Percentiles rank a stretch among this genome's conserved stretches.
Conservation (phyloP, 73 alveolate species). For the Tetrahymena thermophila region DNA sequence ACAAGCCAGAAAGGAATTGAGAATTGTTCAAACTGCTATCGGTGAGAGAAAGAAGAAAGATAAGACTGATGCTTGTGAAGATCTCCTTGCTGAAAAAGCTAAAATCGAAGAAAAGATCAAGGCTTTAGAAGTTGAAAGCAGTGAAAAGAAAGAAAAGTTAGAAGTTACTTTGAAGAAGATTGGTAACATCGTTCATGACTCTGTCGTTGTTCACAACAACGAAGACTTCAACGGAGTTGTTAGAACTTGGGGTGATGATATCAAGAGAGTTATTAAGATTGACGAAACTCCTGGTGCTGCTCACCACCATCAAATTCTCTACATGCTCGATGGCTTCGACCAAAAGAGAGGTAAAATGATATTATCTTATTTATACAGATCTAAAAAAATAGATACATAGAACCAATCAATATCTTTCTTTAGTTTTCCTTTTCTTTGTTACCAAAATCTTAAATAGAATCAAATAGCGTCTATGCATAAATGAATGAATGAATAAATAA, state of each 20-base stretch:
- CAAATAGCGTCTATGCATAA: background rate
- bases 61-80: conserved; percentile 33
- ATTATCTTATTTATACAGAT: background rate
- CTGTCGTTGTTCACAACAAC: conserved; percentile 86
- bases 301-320: conserved; percentile 89
- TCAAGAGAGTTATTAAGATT: conserved; percentile 40
- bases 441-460: too few species aligned
- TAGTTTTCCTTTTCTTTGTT: background rate
- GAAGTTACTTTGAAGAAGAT: conserved; percentile 38
- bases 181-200: conserved; percentile 84
- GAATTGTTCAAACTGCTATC: conserved; percentile 51
- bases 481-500: too few species aligned
- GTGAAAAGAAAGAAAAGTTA: conserved; percentile 1
- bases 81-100: background rate
- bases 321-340: conserved; percentile 84
- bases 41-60: conserved; percentile 65
- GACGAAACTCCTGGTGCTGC: conserved; percentile 90
- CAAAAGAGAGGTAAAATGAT: conserved; percentile 66
- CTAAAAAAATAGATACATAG: background rate
- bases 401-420: background rate
- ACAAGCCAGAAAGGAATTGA: conserved; percentile 56
- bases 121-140: conserved; percentile 41
- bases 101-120: conserved; percentile 41
- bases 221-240: conserved; percentile 88
- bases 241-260: conserved; percentile 83